phyloP scores from a whole-genome alignment of 2,329 filamentous ascomycete species.

The Fusarium bactridioides region DNA sequence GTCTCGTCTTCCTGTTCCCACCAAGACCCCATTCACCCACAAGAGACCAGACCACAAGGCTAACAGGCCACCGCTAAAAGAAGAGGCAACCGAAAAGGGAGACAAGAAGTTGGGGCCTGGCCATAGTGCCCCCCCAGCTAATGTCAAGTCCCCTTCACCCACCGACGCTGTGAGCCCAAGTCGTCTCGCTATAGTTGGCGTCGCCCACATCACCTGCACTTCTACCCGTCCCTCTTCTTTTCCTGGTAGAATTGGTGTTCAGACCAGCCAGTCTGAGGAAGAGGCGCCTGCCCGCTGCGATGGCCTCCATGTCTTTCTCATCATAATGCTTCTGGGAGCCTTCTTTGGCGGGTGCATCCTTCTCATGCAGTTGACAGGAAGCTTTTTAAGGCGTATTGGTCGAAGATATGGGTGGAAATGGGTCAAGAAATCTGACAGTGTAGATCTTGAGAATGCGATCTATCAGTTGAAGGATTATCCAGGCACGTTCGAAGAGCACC shows the following conservation, averaged over 20 bases:
- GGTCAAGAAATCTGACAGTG: not conserved
- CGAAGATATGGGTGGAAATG: not conserved
- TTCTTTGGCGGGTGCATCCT: not conserved
- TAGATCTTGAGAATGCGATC: not conserved
- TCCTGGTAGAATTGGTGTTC: not conserved
- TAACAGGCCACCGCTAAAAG: not conserved
- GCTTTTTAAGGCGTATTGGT: not conserved
- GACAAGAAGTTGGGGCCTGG: not conserved
- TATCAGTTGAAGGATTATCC: not conserved
- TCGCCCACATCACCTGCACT: not conserved
- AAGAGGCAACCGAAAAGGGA: not conserved
- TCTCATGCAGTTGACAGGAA: not conserved
- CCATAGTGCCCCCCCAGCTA: not conserved
- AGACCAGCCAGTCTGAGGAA: not conserved
- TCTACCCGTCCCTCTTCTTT: not conserved
- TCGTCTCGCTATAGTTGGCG: not conserved
- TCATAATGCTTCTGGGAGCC: not conserved
- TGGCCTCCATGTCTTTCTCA: not conserved
- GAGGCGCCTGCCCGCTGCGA: not conserved
- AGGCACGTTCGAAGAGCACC: not conserved
- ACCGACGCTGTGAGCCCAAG: not conserved
- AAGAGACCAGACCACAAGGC: not conserved
- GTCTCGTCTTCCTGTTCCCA: not conserved
- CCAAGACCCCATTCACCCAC: not conserved
- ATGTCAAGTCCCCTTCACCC: not conserved